phyloP scores from a whole-genome alignment of 495 filamentous ascomycete species.

The Penicillium paxilli region DNA sequence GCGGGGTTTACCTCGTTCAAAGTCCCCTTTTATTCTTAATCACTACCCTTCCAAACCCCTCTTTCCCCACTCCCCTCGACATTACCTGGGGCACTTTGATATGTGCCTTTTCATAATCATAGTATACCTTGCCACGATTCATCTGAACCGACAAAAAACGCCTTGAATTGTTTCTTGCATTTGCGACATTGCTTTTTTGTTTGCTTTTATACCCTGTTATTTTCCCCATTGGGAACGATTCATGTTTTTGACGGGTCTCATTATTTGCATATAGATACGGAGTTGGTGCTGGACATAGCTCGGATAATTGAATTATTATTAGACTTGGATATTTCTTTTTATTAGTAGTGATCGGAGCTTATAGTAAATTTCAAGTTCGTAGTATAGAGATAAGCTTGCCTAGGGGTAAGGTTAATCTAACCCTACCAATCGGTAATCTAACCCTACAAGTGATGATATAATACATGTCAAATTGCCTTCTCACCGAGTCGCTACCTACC shows the following conservation, averaged over 20 bases:
- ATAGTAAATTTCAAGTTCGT: background rate
- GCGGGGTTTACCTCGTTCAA: background rate
- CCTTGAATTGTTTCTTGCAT: slow-evolving; percentile 6
- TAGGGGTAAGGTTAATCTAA: too few species aligned
- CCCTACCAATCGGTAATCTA: too few species aligned
- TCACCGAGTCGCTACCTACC: too few species aligned
- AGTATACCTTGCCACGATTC: slow-evolving; percentile 3
- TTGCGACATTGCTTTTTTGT: slow-evolving; percentile 3
- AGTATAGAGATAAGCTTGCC: too few species aligned
- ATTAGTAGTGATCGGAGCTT: background rate
- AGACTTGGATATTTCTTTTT: background rate
- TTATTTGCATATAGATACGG: slow-evolving; percentile 18
- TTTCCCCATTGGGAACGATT: slow-evolving; percentile 6
- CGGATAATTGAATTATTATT: slow-evolving; percentile 4
- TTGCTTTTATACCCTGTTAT: slow-evolving; percentile 17
- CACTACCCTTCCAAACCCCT: background rate
- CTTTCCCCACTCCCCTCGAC: too few species aligned
- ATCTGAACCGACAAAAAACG: background rate
- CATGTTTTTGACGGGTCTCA: slow-evolving; percentile 14
- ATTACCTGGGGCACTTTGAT: too few species aligned
- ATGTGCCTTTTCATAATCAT: slow-evolving; percentile 12
- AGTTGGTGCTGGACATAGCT: slow-evolving; percentile 9
- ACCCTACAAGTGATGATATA: too few species aligned
- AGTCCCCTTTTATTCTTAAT: background rate
- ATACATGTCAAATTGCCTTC: background rate